These are phyloP conservation scores for Penicillium capsulatum DNA, from an alignment of 2,329 filamentous ascomycete species.

Conservation along the genomic window DNA sequence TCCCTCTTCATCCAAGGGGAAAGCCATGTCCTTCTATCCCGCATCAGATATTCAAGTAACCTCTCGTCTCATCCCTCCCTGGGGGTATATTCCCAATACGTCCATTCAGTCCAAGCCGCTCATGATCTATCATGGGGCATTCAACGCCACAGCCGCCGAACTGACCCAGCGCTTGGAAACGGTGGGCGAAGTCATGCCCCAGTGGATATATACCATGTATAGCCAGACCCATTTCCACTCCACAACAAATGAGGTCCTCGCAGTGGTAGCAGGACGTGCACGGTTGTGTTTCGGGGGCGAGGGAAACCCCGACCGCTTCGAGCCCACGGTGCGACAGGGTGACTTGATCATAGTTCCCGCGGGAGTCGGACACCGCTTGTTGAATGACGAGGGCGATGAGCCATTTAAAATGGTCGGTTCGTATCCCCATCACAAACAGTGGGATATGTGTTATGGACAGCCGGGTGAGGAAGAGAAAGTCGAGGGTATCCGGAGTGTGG, in stretches of 20 bases:
- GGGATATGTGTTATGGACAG: slow-evolving; percentile 70
- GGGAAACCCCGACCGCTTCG: slow-evolving; percentile 54
- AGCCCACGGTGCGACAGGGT: slow-evolving; percentile 53
- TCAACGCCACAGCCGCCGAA: slow-evolving; percentile 47
- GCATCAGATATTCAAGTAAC: slow-evolving; percentile 54
- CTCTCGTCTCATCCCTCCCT: slow-evolving; percentile 56
- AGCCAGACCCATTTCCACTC: slow-evolving; percentile 62
- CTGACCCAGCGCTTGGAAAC: slow-evolving; percentile 55
- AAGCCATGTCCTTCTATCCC: slow-evolving; percentile 38
- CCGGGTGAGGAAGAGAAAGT: slow-evolving; percentile 53
- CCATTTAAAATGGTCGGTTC: slow-evolving; percentile 64
- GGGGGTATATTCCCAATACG: slow-evolving; percentile 59
- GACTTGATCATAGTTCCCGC: slow-evolving; percentile 64
- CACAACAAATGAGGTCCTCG: slow-evolving; percentile 64
- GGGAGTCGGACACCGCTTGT: slow-evolving; percentile 60
- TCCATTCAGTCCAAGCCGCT: slow-evolving; percentile 60
- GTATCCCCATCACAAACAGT: slow-evolving; percentile 55
- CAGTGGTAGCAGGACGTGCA: slow-evolving; percentile 56
- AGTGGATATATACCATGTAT: slow-evolving; percentile 70
- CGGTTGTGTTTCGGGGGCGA: slow-evolving; percentile 64
- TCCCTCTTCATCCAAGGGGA: too few species aligned
- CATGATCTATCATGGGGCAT: slow-evolving; percentile 61
- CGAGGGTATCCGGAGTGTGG: slow-evolving; percentile 46
- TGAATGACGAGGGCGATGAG: slow-evolving; percentile 51
- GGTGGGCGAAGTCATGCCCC: slow-evolving; percentile 55